Base-by-base conservation (phyloP, 192 early-diverging fungal genomes). In the Backusella westeae region DNA sequence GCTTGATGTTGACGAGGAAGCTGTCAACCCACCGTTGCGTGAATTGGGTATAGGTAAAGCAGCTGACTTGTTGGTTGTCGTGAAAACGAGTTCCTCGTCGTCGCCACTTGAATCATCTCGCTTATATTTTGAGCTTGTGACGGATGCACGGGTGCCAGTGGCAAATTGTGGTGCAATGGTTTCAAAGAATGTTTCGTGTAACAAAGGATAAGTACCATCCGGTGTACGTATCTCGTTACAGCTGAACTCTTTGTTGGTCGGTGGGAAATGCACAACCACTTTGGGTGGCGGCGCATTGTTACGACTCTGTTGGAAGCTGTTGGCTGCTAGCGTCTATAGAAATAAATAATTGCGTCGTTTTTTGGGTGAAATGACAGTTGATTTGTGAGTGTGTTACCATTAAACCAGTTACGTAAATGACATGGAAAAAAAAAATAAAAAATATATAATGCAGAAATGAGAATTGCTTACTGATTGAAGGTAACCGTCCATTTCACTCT, bases 151-250 rank as follows among this genome's bases (percentile, higher is more conserved):
- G 6, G 88, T 88, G 21, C 85, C 84, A 53, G 77, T 82, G 35
- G 80, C 77, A 34, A 81, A 83, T 65, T 85, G 84, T 17, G 88
- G 84, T n/a, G 75, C 46, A 49, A 84, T 78, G 44, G 81, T 77
- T 39, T 88, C 85, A 38, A 85, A 67, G 44, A 77, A 72, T 41
- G 87, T 89, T 29, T 85, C 84, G 44, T 88, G 84, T 17, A 75
- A 75, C 10, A 89, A 75, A n/a, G 76, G 78, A 71, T 89, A 89
- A 23, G 66, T 76, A 9, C 88, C 88, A 49, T 89, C 88, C 69
- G 83, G 79, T 23, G 85, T 77, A 63, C 80, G 69, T 81, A 89
- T 87, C 59, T 83, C 80, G 49, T 76, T 82, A 66, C 86, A 87
- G 49, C n/a, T 32, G 9, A 77, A 77, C 9, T 77, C 76, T 63